Conservation (phyloP, 2,329 filamentous ascomycete species). For the Teratosphaeria viscida region DNA sequence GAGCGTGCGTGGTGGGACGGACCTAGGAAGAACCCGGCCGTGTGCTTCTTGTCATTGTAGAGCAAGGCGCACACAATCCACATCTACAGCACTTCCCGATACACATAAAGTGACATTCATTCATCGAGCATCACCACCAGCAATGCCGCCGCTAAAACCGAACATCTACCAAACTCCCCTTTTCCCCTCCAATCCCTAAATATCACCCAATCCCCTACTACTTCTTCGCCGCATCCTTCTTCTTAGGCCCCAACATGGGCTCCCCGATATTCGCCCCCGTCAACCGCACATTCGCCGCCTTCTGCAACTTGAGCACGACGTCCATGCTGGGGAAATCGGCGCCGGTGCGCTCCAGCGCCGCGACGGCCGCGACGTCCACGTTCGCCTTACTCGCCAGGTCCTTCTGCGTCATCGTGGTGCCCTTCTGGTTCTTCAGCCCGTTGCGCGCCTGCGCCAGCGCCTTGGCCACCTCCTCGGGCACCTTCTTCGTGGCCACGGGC, state of each 20-base stretch:
- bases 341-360: slow-evolving; percentile 76
- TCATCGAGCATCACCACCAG: too few species aligned
- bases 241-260: slow-evolving; percentile 69
- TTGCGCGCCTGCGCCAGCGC: slow-evolving; percentile 72
- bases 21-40: too few species aligned
- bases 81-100: too few species aligned
- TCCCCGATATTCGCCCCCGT: slow-evolving; percentile 53
- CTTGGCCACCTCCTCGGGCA: slow-evolving; percentile 69
- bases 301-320: slow-evolving; percentile 72
- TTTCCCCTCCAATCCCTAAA: not conserved
- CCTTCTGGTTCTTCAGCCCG: slow-evolving; percentile 69
- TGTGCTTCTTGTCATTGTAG: too few species aligned
- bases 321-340: slow-evolving; percentile 72
- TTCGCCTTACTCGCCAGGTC: slow-evolving; percentile 78
- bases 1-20: too few species aligned
- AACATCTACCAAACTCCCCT: not conserved
- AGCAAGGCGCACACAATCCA: too few species aligned
- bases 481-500: slow-evolving; percentile 91
- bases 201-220: not conserved
- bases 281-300: slow-evolving; percentile 36
- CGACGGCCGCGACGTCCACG: slow-evolving; percentile 68
- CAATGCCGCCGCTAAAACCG: not conserved
- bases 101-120: too few species aligned
- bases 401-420: slow-evolving; percentile 74
- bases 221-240: slow-evolving; percentile 34